Evolutionary conservation across 345 rosid species (phyloP).

Genomic region (Pistacia atlantica): DNA sequence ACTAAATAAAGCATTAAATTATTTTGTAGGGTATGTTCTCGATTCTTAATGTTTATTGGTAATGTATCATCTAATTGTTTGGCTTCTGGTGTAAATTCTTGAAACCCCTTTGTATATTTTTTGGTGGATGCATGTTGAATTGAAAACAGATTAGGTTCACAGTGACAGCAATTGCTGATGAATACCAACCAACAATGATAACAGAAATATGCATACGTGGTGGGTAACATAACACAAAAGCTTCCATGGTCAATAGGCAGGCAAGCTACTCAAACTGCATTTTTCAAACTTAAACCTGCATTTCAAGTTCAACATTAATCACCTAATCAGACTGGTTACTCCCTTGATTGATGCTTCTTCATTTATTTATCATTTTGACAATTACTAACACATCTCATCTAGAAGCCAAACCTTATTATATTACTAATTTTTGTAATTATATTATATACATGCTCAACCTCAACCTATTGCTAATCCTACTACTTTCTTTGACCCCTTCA

Average conservation of each 20-base stretch:
- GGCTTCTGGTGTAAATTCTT: not conserved
- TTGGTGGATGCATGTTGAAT: too few relatives aligned
- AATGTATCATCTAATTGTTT: not conserved
- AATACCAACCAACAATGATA: not conserved
- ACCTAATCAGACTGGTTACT: constrained; percentile 15
- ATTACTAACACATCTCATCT: too few relatives aligned
- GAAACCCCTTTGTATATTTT: not conserved
- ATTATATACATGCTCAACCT: too few relatives aligned
- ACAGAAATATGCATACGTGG: not conserved
- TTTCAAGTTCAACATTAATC: constrained; percentile 8
- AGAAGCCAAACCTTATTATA: too few relatives aligned
- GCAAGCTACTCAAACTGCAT: constrained; percentile 25
- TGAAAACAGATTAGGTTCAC: too few relatives aligned
- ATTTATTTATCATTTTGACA: not conserved
- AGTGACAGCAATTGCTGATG: not conserved
- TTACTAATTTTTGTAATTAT: too few relatives aligned
- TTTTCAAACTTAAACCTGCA: constrained; percentile 13
- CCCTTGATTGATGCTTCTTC: constrained; percentile 24
- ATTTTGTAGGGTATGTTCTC: not conserved
- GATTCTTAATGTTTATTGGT: constrained; percentile 8
- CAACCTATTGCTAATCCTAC: too few relatives aligned
- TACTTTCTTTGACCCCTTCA: too few relatives aligned
- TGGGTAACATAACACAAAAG: too few relatives aligned
- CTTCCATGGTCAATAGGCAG: constrained; percentile 20
- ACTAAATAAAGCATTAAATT: not conserved